Conservation (phyloP, 2,329 filamentous ascomycete genomes). For the Stagonosporopsis cucurbitacearum region DNA sequence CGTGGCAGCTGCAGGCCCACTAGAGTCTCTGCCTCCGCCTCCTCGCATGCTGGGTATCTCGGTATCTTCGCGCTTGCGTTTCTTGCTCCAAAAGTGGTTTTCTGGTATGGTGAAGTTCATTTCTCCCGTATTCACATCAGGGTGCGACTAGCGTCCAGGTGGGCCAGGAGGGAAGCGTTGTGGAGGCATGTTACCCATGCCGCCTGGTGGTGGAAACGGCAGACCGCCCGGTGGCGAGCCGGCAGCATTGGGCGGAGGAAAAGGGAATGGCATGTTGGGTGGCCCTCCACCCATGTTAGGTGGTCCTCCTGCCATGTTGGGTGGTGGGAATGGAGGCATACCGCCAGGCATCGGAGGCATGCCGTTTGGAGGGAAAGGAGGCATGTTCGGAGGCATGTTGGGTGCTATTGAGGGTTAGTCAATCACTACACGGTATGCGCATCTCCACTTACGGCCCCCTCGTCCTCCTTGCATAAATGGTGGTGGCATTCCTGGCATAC, state of each 20-base stretch:
- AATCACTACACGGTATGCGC: not conserved
- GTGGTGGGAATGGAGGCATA: conserved; percentile 50
- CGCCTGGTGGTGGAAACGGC: conserved; percentile 49
- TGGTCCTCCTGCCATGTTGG: conserved; percentile 8
- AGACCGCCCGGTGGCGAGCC: conserved; percentile 44
- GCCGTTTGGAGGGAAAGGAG: conserved; percentile 41
- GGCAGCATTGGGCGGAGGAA: conserved; percentile 32
- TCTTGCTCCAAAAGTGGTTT: conserved; percentile 9
- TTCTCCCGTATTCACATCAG: conserved; percentile 17
- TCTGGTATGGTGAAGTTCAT: conserved; percentile 8
- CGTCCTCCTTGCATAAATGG: conserved; percentile 49
- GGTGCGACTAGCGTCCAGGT: conserved; percentile 33
- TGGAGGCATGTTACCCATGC: conserved; percentile 40
- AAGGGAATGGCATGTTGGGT: conserved; percentile 44
- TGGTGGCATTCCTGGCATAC: conserved; percentile 48
- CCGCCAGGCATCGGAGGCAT: conserved; percentile 45
- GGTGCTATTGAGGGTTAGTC: conserved; percentile 20
- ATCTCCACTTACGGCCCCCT: conserved; percentile 45
- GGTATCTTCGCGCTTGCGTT: conserved; percentile 20
- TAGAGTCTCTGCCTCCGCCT: conserved; percentile 8
- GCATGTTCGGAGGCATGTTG: conserved; percentile 42
- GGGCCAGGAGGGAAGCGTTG: conserved; percentile 37
- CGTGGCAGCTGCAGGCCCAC: conserved; percentile 22
- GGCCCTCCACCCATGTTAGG: conserved; percentile 3
- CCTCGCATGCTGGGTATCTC: conserved; percentile 28